Base-by-base conservation (phyloP, 2,329 filamentous ascomycete species). In the Aspergillus sp. region DNA sequence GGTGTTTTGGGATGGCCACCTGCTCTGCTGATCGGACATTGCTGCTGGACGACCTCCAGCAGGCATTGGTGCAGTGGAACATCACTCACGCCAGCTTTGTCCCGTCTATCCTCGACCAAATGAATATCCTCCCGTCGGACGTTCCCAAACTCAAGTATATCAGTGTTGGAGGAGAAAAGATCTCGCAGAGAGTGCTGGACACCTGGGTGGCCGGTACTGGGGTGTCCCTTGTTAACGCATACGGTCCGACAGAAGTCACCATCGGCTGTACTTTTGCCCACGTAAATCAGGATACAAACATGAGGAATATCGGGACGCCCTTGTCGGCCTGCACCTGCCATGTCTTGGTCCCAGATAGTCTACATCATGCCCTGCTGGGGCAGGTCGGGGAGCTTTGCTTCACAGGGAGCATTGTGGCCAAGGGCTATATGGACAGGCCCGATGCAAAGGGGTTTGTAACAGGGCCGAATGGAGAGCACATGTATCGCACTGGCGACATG, bases 1-100 rank as follows among this genome's bases (percentile, higher is more conserved):
- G 68, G 68, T 65, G 68, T 19, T 59, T 66, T 52, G 68, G 68
- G 33, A 62, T 71, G 56, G 65, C 66, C 3, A 65, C 65, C 1
- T 31, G 27, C 27, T 15, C 35, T n/a, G 46, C 31, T 5, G n/a
- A 31, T 8, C 27, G 46, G 31, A 37, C 27, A 2, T 23, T 49
- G n/a, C 17, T 49, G 6, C 31, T 49, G 31, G 46, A 49, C 37
- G 21, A 49, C 21, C 46, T 49, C 3, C 31, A 9, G 3, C 4
- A 9, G n/a, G 31, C 21, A 11, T 31, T 49, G 4, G 11, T 7
- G 2, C 27, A 14, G 27, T 49, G 9, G 4, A 15, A 17, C 6
- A 49, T 49, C 9, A 37, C 27, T 11, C 46, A 35, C 11, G 46
- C 27, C 4, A 15, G 46, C 1, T 49, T 49, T 7, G 46, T 49